phyloP scores from a whole-genome alignment of 225 moss, liverwort and hornwort species.

The Asterella californica region DNA sequence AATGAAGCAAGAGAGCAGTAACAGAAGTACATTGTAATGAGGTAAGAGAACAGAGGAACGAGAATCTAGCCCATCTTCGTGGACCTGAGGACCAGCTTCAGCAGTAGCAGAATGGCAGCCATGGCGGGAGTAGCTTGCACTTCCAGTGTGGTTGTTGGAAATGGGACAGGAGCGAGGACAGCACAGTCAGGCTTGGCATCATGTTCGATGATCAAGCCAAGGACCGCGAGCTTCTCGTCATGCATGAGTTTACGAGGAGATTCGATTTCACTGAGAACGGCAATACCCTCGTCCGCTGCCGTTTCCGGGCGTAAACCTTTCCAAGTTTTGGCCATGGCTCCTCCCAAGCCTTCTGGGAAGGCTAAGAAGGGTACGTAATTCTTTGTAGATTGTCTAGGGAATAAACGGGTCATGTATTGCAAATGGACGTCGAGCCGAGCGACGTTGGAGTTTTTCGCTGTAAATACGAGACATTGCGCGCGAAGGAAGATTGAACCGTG shows the following conservation, averaged over 20 bases:
- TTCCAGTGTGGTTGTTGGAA: not conserved
- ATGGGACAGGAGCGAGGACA: conserved; percentile 14
- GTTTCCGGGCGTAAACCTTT: conserved; percentile 38
- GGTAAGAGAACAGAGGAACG: too few species aligned
- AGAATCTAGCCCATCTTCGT: too few species aligned
- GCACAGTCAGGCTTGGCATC: not conserved
- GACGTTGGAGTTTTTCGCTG: not conserved
- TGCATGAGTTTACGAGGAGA: conserved; percentile 31
- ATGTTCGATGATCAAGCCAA: conserved; percentile 17
- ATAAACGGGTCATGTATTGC: too few species aligned
- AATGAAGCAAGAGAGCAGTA: too few species aligned
- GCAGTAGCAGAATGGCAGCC: conserved; percentile 2
- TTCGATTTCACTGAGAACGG: not conserved
- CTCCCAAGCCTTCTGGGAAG: conserved; percentile 50
- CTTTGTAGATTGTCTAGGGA: not conserved
- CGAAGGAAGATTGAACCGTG: not conserved
- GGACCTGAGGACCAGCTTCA: too few species aligned
- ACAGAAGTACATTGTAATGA: too few species aligned
- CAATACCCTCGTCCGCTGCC: not conserved
- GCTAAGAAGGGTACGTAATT: conserved; percentile 43
- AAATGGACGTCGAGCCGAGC: not conserved
- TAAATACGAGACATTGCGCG: not conserved
- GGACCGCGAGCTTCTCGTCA: conserved; percentile 31
- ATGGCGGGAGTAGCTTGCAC: conserved; percentile 35
- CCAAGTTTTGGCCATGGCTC: conserved; percentile 55